Evolutionary conservation across 2,329 filamentous ascomycete genomes (phyloP).

Genomic region (Acrodontium crateriforme): DNA sequence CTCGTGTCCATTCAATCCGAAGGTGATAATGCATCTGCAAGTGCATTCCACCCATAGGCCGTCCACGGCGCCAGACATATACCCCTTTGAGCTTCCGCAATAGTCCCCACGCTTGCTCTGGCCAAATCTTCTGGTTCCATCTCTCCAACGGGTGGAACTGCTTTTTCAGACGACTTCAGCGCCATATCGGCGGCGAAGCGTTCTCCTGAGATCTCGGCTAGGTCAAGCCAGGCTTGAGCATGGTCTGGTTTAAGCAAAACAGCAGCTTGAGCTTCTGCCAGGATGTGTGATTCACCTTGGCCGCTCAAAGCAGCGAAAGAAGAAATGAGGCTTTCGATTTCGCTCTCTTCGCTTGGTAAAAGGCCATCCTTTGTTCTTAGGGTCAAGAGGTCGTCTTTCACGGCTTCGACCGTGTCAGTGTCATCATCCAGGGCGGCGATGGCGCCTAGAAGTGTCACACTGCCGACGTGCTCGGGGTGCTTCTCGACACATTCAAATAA

Average conservation of each 20-base stretch:
- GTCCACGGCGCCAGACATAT: slow-evolving; percentile 72
- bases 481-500: slow-evolving; percentile 69
- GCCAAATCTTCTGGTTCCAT: slow-evolving; percentile 58
- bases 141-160: slow-evolving; percentile 57
- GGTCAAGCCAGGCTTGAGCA: slow-evolving; percentile 65
- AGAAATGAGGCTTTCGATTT: slow-evolving; percentile 62
- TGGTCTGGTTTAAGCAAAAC: slow-evolving; percentile 71
- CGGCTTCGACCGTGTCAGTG: slow-evolving; percentile 63
- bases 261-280: slow-evolving; percentile 56
- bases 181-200: slow-evolving; percentile 59
- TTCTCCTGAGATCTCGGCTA: slow-evolving; percentile 47
- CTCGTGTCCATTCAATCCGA: no score
- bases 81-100: slow-evolving; percentile 61
- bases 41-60: slow-evolving; percentile 8
- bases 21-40: slow-evolving; percentile 4
- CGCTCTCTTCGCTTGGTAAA: slow-evolving; percentile 47
- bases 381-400: slow-evolving; percentile 59
- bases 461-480: slow-evolving; percentile 61
- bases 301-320: slow-evolving; percentile 50
- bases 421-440: slow-evolving; percentile 74
- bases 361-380: slow-evolving; percentile 56
- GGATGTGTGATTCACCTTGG: slow-evolving; percentile 32
- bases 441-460: slow-evolving; percentile 67
- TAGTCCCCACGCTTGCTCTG: slow-evolving; percentile 54
- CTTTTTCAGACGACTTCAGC: slow-evolving; percentile 59